Evolutionary conservation across 768 basidiomycete species (phyloP).

Genomic region (Boletus vinaceobasis): DNA sequence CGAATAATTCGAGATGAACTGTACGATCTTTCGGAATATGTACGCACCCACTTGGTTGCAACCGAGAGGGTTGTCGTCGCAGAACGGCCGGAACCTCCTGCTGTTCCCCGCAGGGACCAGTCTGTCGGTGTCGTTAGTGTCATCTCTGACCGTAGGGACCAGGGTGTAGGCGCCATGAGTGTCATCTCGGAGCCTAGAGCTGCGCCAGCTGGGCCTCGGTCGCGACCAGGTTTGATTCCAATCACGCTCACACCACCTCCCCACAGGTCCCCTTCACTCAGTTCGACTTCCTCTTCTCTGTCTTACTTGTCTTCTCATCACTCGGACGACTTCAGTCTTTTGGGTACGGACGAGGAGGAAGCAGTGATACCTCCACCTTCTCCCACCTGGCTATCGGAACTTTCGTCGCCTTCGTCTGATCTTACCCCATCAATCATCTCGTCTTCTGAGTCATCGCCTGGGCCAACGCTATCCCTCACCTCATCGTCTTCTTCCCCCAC

Average conservation of each 20-base stretch:
- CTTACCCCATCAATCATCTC: slow-evolving; percentile 33
- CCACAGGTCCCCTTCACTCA: slow-evolving; percentile 38
- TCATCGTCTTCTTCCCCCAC: slow-evolving; percentile 35
- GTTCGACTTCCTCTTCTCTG: slow-evolving; percentile 31
- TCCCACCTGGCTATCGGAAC: slow-evolving; percentile 36
- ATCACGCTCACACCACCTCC: slow-evolving; percentile 45
- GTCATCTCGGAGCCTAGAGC: slow-evolving; percentile 33
- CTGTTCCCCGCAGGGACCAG: slow-evolving; percentile 34
- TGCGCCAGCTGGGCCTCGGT: slow-evolving; percentile 26
- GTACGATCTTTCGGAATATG: slow-evolving; percentile 54
- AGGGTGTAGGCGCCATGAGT: slow-evolving; percentile 45
- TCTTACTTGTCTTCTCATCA: slow-evolving; percentile 63
- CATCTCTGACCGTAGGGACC: slow-evolving; percentile 39
- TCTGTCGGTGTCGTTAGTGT: slow-evolving; percentile 44
- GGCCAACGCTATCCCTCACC: slow-evolving; percentile 38
- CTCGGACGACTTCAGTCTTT: slow-evolving; percentile 62
- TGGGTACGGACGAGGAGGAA: slow-evolving; percentile 35
- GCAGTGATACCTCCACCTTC: slow-evolving; percentile 28
- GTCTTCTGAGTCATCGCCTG: slow-evolving; percentile 33
- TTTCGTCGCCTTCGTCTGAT: slow-evolving; percentile 26
- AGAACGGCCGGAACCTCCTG: slow-evolving; percentile 11
- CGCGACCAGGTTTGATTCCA: slow-evolving; percentile 24
- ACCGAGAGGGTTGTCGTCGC: slow-evolving; percentile 15
- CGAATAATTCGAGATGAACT: slow-evolving; percentile 69
- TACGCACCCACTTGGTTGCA: slow-evolving; percentile 40